Evolutionary conservation across 208 protist genomes (phyloP), one percentile per base, ranked within the genome.

Genomic region (Entamoeba moshkovskii): DNA sequence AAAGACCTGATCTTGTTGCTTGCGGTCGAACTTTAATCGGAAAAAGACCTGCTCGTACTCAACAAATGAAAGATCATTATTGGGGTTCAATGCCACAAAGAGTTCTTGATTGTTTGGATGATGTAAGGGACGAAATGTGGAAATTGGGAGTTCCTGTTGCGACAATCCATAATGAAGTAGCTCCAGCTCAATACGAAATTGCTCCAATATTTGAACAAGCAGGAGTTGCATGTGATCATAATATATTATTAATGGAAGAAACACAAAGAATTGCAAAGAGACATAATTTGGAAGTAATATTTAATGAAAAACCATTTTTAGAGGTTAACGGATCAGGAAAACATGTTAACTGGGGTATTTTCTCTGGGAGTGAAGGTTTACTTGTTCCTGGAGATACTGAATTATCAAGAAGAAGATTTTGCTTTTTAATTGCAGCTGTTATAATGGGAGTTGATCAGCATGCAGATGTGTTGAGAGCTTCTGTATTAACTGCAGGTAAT

Each of bases 271-370:
- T 96, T n/a, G 95, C 96, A 2, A 93, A 47, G 5, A 92, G 95
- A 45, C 96, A 97, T 93, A 96, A 94, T 92, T 93, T 98, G 0
- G 94, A 94, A 13, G 93, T 47, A 47, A 94, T 98, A 18, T 91
- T 97, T 25, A 97, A 98, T 52, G 97, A 98, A 95, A 98, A 98
- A 95, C 97, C 97, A 49, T 98, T 98, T 93, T 66, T 93, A 18
- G 93, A 94, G 92, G 93, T 98, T 92, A 97, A 97, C 93, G 97
- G 97, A 47, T 96, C 94, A 4, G 97, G 97, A 92, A 98, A 98
- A 96, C 97, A 98, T 95, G 97, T 97, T 96, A 98, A 98, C 96
- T 98, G 96, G 95, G 95, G 93, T 29, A n/a, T 98, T 29, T 91
- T 47, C 0, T 97, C 97, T 29, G 93, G 95, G 46, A 16, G 16